A percentile compares a stretch with the other conserved stretches of the same genome.
These are phyloP conservation scores for Pseudoturritis turrita DNA, from an alignment of 345 rosid species.

Conservation along the genomic window DNA sequence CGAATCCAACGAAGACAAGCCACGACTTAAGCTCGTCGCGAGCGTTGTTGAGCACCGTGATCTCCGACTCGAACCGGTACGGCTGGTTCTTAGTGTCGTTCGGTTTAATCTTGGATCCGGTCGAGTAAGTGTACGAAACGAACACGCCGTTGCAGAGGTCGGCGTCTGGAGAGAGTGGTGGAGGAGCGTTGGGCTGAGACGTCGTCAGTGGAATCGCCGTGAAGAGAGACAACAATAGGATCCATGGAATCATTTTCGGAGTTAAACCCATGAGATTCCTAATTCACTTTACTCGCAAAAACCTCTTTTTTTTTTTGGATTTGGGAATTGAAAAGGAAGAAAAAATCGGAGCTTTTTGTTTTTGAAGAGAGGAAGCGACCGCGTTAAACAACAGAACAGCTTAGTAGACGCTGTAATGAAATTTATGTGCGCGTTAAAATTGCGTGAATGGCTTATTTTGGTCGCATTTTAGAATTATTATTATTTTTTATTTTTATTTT, in stretches of 20 bases:
- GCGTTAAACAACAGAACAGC: constrained; percentile 35
- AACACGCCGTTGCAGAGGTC: constrained; percentile 66
- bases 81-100: constrained; percentile 58
- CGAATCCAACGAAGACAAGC: constrained; percentile 68
- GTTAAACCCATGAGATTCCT: constrained; percentile 26
- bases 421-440: constrained; percentile 17
- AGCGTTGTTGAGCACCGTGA: constrained; percentile 70
- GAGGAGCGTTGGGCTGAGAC: constrained; percentile 41
- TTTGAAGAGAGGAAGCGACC: constrained; percentile 27
- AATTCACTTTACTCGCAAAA: not conserved
- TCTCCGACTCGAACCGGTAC: constrained; percentile 76
- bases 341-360: not conserved
- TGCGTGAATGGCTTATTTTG: not conserved
- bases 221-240: constrained; percentile 17
- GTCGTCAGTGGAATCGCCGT: constrained; percentile 28
- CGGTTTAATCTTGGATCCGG: constrained; percentile 60
- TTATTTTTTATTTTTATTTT: too few species aligned
- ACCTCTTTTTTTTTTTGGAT: not conserved
- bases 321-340: not conserved
- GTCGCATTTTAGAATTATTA: constrained; percentile 4
- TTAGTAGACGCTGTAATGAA: constrained; percentile 28
- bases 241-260: not conserved
- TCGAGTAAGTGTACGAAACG: constrained; percentile 49
- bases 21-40: constrained; percentile 68
- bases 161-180: constrained; percentile 46